Conservation (phyloP, 1,284 basidiomycete genomes). For the Trichosporon faecale region DNA sequence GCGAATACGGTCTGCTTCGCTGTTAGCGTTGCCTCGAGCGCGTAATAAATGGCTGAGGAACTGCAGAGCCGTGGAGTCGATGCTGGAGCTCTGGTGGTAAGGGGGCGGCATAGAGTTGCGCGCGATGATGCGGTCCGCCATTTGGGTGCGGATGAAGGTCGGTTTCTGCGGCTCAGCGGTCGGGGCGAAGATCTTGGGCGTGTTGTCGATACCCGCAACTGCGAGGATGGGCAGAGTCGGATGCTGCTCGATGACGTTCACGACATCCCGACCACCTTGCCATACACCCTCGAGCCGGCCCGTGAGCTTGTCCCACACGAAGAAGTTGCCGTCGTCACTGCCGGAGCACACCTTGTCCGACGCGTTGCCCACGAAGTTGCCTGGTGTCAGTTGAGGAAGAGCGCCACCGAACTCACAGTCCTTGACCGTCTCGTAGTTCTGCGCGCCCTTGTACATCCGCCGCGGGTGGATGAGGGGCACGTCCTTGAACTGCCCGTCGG, state of each 20-base stretch:
- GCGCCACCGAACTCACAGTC: constrained; percentile 62
- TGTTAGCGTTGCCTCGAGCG: background rate
- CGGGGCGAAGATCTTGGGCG: constrained; percentile 61
- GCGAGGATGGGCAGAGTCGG: constrained; percentile 75
- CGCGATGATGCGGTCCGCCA: constrained; percentile 16
- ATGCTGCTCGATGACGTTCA: constrained; percentile 81
- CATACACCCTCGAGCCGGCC: constrained; percentile 69
- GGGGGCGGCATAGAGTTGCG: constrained; percentile 11
- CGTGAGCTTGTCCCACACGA: constrained; percentile 75
- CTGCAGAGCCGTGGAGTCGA: constrained; percentile 17
- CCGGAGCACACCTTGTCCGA: constrained; percentile 82
- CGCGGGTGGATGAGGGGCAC: constrained; percentile 69
- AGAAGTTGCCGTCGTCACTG: constrained; percentile 72
- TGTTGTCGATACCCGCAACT: constrained; percentile 82
- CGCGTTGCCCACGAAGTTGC: constrained; percentile 74
- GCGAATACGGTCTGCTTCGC: background rate
- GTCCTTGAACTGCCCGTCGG: constrained; percentile 28
- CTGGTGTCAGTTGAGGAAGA: constrained; percentile 49
- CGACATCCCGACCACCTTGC: constrained; percentile 75
- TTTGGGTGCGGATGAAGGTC: constrained; percentile 10
- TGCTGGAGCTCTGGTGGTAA: background rate
- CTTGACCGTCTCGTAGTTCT: constrained; percentile 83
- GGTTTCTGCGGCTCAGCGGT: background rate
- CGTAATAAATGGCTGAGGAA: constrained; percentile 16
- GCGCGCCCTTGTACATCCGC: constrained; percentile 65